phyloP scores from a whole-genome alignment of 345 rosid genomes.

The Carallia pectinifolia region DNA sequence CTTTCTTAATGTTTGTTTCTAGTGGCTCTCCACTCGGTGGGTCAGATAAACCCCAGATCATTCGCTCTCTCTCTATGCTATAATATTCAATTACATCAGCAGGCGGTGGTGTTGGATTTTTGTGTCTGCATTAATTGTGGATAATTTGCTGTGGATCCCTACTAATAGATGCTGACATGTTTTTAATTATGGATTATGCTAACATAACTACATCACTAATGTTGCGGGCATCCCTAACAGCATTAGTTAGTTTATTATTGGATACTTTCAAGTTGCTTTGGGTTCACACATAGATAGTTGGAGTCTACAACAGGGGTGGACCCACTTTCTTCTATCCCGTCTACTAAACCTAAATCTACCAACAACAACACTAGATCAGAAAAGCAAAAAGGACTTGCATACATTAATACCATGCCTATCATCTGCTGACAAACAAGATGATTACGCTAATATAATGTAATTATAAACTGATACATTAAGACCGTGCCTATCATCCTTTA shows the following conservation, averaged over 20 bases:
- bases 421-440: constrained; percentile 2
- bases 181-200: too few relatives aligned
- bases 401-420: neutral
- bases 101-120: too few relatives aligned
- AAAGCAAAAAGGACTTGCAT: neutral
- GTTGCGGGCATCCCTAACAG: neutral
- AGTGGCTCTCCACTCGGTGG: constrained; percentile 19
- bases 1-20: neutral
- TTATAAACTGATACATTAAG: neutral
- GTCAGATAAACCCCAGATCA: constrained; percentile 7
- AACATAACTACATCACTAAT: too few relatives aligned
- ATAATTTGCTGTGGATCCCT: too few relatives aligned
- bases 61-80: neutral
- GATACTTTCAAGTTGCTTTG: neutral
- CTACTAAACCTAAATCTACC: neutral
- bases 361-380: neutral
- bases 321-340: neutral
- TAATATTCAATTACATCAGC: neutral
- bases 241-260: neutral
- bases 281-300: neutral
- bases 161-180: too few relatives aligned
- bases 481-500: too few relatives aligned
- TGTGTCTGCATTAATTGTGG: too few relatives aligned
- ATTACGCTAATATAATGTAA: neutral
- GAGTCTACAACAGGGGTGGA: neutral